These are phyloP conservation scores for Cercospora beticola DNA, from an alignment of 2,329 filamentous ascomycete species.

Conservation along the genomic window DNA sequence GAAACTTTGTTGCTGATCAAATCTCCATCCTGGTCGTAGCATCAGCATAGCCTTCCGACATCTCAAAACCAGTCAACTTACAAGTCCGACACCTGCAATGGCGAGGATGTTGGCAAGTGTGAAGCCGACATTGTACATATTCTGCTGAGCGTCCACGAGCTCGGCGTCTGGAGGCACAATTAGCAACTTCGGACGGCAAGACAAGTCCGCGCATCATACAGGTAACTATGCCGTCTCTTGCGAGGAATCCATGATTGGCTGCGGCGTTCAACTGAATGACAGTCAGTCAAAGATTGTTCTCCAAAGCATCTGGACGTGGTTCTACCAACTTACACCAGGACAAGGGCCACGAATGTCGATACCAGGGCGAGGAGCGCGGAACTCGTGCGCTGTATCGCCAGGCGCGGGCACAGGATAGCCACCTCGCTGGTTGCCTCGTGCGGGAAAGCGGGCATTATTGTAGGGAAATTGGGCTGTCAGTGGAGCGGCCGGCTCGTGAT, in stretches of 20 bases:
- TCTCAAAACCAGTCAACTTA: conserved; percentile 34
- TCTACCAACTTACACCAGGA: conserved; percentile 36
- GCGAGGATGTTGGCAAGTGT: conserved; percentile 42
- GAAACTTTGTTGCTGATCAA: conserved; percentile 40
- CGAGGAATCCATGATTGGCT: conserved; percentile 42
- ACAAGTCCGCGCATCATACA: no score
- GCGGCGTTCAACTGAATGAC: not conserved
- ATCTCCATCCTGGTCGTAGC: conserved; percentile 16
- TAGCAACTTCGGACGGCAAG: no score
- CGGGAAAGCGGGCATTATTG: conserved; percentile 45
- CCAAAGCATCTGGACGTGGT: not conserved
- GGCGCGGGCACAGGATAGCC: conserved; percentile 47
- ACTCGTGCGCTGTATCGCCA: conserved; percentile 43
- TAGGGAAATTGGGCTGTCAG: conserved; percentile 41
- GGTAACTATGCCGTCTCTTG: conserved; percentile 45
- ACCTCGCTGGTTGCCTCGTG: conserved; percentile 43
- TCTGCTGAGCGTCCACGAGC: conserved; percentile 45
- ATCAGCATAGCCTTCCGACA: not conserved
- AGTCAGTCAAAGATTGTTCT: not conserved
- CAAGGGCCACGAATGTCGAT: conserved; percentile 43
- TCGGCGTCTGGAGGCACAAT: no score
- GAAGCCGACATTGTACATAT: conserved; percentile 46
- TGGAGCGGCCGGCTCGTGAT: conserved; percentile 41
- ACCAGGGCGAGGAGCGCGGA: conserved; percentile 36
- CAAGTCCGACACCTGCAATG: conserved; percentile 26